Evolutionary conservation across 2,329 filamentous ascomycete genomes (phyloP), one percentile per base, ranked within the genome.

Genomic region (Aspergillus clavatus): DNA sequence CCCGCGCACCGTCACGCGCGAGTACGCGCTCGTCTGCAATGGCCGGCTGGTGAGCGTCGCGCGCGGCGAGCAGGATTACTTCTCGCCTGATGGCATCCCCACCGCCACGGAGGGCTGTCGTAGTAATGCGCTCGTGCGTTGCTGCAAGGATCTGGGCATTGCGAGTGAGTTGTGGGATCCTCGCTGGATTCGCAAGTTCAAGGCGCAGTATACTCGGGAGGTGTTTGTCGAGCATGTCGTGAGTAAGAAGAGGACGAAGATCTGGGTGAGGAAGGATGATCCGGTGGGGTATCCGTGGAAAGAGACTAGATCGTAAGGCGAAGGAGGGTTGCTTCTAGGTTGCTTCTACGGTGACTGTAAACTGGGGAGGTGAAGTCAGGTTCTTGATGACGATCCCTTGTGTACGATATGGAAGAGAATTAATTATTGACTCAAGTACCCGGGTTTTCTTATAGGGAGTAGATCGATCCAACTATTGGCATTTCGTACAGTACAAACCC

Each of bases 101-200:
- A 95, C 90, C 1, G 90, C 93, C 7, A 90, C 90, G 48, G 93
- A 98, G 71, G 93, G 93, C 42, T 95, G 89, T 78, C 96, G 96
- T 72, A 95, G 89, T 52, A 98, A 98, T 65, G 93, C 93, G 10
- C 77, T 98, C 55, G 94, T 97, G 83, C 87, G 93, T 47, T 97
- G 91, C 78, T 97, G 93, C 76, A 98, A 98, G 74, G 93, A 98
- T 68, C 73, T 98, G 24, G 93, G 93, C 27, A 86, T 98, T 54
- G 93, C 89, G 1, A 90, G 86, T 53, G 93, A 98, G 71, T 79
- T 98, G 16, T 98, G 93, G 93, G 93, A 98, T 72, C 93, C 93
- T 27, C 76, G 87, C 44, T 98, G 86, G 72, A 89, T 97, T 54
- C 81, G 87, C 58, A 80, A 79, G 57, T 98, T 89, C 72, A 86